phyloP scores from a whole-genome alignment of 352 stramenopile species.

The Globisporangium nunn region DNA sequence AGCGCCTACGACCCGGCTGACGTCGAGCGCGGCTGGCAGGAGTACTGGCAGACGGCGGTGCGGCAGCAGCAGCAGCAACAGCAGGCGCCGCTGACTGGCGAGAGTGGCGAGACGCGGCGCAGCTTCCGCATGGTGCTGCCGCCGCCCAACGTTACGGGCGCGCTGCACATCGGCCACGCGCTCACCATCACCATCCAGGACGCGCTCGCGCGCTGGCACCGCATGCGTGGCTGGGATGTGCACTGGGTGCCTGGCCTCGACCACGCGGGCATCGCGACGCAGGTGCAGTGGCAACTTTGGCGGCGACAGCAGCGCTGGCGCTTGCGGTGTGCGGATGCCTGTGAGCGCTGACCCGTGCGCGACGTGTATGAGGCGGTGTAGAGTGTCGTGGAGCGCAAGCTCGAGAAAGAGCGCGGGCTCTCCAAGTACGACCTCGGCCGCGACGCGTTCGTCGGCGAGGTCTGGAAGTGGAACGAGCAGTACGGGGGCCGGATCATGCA shows the following conservation, averaged over 20 bases:
- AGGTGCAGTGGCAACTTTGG: constrained; percentile 24
- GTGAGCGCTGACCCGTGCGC: neutral
- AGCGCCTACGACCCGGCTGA: constrained; percentile 50
- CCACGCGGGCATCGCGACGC: constrained; percentile 99
- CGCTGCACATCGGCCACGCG: constrained; percentile 97
- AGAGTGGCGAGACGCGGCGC: constrained; percentile 8
- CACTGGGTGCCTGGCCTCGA: constrained; percentile 97
- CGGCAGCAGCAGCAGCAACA: constrained; percentile 9
- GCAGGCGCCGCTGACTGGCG: neutral
- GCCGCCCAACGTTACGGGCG: constrained; percentile 92
- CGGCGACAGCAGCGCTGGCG: no score
- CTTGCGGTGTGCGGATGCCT: neutral
- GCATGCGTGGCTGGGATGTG: constrained; percentile 96
- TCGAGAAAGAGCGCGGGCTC: constrained; percentile 91
- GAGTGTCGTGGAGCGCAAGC: constrained; percentile 98
- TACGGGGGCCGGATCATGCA: constrained; percentile 95
- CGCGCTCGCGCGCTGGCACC: constrained; percentile 95
- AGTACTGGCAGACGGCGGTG: constrained; percentile 60
- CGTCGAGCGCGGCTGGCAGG: constrained; percentile 67
- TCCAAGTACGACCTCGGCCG: constrained; percentile 94
- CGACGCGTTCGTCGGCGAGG: constrained; percentile 94
- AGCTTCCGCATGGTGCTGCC: constrained; percentile 88
- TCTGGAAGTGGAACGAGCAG: constrained; percentile 98
- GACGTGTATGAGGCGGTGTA: constrained; percentile 4
- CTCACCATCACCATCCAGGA: constrained; percentile 98